Evolutionary conservation across 2,329 filamentous ascomycete genomes (phyloP).

Genomic region (Aspergillus novofumigatus): DNA sequence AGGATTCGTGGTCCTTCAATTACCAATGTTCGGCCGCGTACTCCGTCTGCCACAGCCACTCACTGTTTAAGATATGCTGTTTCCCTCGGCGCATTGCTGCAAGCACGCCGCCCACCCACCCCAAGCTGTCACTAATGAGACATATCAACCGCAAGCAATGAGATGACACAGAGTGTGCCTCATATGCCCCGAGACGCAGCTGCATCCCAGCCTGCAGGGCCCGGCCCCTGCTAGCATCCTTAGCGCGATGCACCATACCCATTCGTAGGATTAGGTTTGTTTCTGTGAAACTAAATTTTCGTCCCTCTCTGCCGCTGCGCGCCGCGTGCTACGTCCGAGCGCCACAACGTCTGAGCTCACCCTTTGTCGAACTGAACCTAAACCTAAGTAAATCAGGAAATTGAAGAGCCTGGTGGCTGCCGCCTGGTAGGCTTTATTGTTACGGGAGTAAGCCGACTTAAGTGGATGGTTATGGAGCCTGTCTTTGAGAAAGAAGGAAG

Average conservation of each 20-base stretch:
- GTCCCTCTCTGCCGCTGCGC: background rate
- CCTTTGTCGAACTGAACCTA: background rate
- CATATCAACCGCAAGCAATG: background rate
- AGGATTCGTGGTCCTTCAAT: too few relatives aligned
- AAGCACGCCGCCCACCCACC: too few relatives aligned
- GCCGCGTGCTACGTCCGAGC: background rate
- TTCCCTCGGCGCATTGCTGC: background rate
- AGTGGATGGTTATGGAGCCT: background rate
- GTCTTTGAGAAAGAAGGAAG: background rate
- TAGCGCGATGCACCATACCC: background rate
- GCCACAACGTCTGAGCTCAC: background rate
- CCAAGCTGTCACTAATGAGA: background rate
- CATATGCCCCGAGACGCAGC: background rate
- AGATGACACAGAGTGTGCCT: background rate
- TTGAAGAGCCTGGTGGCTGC: background rate
- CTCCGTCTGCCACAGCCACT: background rate
- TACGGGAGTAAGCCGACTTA: background rate
- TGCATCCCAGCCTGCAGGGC: too few relatives aligned
- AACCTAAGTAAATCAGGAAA: background rate
- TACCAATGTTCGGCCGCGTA: background rate
- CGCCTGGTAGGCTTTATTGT: background rate
- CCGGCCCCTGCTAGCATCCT: background rate
- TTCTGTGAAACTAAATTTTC: background rate
- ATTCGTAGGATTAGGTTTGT: background rate
- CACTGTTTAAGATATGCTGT: background rate